Conservation (phyloP, 1,139 yeast genomes). For the Yamadazyma dendronema region DNA sequence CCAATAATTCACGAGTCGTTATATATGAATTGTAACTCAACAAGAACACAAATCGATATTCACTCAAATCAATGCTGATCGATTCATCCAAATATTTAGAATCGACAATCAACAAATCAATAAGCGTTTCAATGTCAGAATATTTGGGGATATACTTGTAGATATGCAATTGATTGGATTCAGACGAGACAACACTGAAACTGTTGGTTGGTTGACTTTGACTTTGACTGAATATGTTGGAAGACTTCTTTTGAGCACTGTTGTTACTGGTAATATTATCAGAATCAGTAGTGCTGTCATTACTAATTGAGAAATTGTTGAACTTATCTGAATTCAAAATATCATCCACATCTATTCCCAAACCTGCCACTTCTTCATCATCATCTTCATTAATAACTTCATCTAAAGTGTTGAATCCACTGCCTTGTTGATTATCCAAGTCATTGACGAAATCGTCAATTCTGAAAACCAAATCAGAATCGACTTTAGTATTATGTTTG, state of each 20-base stretch:
- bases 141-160: constrained; percentile 39
- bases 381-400: constrained; percentile 26
- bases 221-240: constrained; percentile 1
- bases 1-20: constrained; percentile 42
- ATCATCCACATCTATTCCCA: constrained; percentile 48
- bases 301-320: constrained; percentile 26
- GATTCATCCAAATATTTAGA: constrained; percentile 37
- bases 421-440: constrained; percentile 18
- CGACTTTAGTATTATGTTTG: constrained; percentile 31
- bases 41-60: constrained; percentile 44
- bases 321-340: constrained; percentile 44
- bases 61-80: constrained; percentile 41
- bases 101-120: constrained; percentile 43
- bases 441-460: constrained; percentile 40
- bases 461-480: constrained; percentile 35
- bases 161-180: constrained; percentile 17
- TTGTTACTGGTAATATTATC: neutral
- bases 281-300: constrained; percentile 2
- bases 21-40: constrained; percentile 44
- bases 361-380: constrained; percentile 38
- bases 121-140: constrained; percentile 40
- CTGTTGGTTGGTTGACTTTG: constrained; percentile 9
- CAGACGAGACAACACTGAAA: constrained; percentile 16
- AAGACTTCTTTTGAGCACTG: constrained; percentile 1
- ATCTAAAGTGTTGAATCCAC: constrained; percentile 21